Percentiles rank a stretch among this genome's conserved stretches.
These are phyloP conservation scores for Penicillium manginii DNA, from an alignment of 495 filamentous ascomycete genomes.

Conservation along the genomic window DNA sequence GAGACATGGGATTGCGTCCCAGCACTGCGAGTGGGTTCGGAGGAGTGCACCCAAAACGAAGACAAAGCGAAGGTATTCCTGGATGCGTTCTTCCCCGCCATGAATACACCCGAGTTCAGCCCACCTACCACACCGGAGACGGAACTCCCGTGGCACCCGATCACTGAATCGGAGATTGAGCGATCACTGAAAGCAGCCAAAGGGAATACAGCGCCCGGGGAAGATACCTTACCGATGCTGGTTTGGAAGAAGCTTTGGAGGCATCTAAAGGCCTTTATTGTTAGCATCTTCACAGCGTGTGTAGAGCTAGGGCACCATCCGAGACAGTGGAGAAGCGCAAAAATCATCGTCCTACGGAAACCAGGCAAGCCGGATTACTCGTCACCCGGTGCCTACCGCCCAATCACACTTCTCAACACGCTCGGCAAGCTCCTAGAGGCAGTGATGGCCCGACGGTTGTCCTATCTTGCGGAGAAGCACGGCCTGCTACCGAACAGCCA, in stretches of 20 bases:
- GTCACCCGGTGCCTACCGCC: no score
- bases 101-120: constrained; percentile 18
- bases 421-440: no score
- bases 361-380: constrained; percentile 17
- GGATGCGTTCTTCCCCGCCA: constrained; percentile 31
- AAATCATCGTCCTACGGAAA: constrained; percentile 31
- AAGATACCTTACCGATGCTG: constrained; percentile 26
- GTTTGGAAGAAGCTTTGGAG: constrained; percentile 28
- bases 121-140: no score
- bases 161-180: constrained; percentile 29
- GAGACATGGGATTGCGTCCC: constrained; percentile 25
- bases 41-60: constrained; percentile 23
- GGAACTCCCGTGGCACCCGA: constrained; percentile 26
- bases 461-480: no score
- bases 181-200: constrained; percentile 25
- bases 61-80: constrained; percentile 30
- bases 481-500: constrained; percentile 6
- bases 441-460: no score
- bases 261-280: constrained; percentile 18
- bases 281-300: background rate
- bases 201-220: constrained; percentile 26
- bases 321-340: constrained; percentile 15
- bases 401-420: no score
- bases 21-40: no score
- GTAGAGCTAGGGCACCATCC: constrained; percentile 26